Conservation (phyloP, 768 basidiomycete species). For the Russula foetens region DNA sequence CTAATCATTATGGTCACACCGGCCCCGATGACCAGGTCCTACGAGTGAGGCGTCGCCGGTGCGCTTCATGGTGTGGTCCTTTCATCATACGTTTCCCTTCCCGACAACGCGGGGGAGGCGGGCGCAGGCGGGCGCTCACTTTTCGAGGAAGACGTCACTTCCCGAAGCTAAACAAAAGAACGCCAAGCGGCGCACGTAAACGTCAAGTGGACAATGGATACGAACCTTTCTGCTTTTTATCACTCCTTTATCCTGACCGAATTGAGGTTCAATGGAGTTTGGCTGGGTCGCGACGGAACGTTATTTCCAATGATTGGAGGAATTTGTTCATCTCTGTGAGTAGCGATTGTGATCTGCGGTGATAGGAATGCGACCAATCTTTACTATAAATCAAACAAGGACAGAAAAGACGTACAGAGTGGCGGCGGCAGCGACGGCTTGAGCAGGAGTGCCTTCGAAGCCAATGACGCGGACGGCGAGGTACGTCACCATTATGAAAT, state of each 20-base stretch:
- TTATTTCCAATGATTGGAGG: conserved; percentile 91
- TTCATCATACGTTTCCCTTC: neutral
- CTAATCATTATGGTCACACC: neutral
- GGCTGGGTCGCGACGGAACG: conserved; percentile 96
- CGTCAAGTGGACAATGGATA: conserved; percentile 23
- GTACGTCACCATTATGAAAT: conserved; percentile 99
- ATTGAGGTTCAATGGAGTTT: conserved; percentile 78
- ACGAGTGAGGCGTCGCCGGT: neutral
- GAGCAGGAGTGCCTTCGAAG: conserved; percentile 82
- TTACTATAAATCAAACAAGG: neutral
- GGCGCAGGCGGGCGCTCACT: conserved; percentile 37
- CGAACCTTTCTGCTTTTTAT: conserved; percentile 77
- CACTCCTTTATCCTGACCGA: conserved; percentile 87
- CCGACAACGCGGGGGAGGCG: neutral
- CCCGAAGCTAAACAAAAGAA: conserved; percentile 48
- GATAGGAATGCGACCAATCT: neutral
- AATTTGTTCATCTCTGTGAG: conserved; percentile 98
- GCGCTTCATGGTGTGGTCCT: neutral
- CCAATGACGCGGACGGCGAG: conserved; percentile 97
- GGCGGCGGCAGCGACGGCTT: conserved; percentile 80
- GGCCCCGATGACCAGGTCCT: neutral
- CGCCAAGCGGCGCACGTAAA: neutral
- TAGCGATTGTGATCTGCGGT: conserved; percentile 77
- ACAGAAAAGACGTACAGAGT: conserved; percentile 58
- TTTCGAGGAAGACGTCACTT: conserved; percentile 91